phyloP scores from a whole-genome alignment of 805 yeast species.

The Candida peoriensis region DNA sequence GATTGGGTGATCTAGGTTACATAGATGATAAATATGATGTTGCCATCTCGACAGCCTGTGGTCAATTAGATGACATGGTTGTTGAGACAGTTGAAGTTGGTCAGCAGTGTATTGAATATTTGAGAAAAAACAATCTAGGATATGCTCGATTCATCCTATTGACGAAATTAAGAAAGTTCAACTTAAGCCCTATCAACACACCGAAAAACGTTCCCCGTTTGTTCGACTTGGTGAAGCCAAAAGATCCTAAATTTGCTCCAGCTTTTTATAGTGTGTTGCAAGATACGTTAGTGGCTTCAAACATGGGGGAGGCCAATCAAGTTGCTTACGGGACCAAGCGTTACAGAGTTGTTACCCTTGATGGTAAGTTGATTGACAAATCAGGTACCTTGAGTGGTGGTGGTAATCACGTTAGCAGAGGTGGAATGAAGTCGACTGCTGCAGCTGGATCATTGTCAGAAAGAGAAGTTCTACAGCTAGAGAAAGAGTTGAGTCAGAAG shows the following conservation, averaged over 20 bases:
- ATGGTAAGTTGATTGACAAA: conserved; percentile 86
- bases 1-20: conserved; percentile 88
- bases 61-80: conserved; percentile 86
- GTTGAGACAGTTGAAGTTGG: conserved; percentile 77
- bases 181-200: conserved; percentile 53
- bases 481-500: conserved; percentile 42
- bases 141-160: conserved; percentile 83
- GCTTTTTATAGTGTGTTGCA: conserved; percentile 86
- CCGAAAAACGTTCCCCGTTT: conserved; percentile 77
- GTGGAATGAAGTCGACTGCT: conserved; percentile 59
- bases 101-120: conserved; percentile 72
- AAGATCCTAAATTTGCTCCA: conserved; percentile 63
- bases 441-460: conserved; percentile 44
- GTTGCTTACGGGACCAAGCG: conserved; percentile 83
- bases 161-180: conserved; percentile 62
- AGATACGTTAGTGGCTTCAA: conserved; percentile 82
- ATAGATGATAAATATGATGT: conserved; percentile 87
- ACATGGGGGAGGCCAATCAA: conserved; percentile 72
- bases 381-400: conserved; percentile 98
- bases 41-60: conserved; percentile 93
- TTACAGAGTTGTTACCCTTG: conserved; percentile 86
- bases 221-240: conserved; percentile 74
- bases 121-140: conserved; percentile 79
- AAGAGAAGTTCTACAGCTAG: conserved; percentile 51
- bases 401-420: conserved; percentile 64